These are phyloP conservation scores for Nakaseomyces bracarensis DNA, from an alignment of 1,139 yeast genomes.

Conservation along the genomic window DNA sequence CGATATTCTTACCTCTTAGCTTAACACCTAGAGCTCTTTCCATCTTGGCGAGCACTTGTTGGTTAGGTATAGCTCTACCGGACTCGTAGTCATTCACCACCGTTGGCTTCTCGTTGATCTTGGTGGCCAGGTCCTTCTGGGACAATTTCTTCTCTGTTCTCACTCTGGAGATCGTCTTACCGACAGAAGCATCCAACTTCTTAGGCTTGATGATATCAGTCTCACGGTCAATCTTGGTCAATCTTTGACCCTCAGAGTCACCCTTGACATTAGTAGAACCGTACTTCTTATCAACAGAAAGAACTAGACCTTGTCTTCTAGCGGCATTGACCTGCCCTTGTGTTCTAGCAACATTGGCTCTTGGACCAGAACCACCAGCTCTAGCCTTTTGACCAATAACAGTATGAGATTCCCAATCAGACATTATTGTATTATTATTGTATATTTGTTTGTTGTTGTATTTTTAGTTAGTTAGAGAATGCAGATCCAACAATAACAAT, in stretches of 20 bases:
- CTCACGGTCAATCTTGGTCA: conserved; percentile 86
- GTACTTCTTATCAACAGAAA: conserved; percentile 90
- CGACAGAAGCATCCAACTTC: conserved; percentile 75
- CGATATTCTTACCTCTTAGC: conserved; percentile 92
- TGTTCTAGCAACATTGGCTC: conserved; percentile 74
- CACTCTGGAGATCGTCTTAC: conserved; percentile 77
- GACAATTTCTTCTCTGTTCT: conserved; percentile 85
- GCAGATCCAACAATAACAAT: not conserved
- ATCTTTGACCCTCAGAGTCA: conserved; percentile 88
- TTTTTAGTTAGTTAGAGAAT: not conserved
- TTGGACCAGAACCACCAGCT: conserved; percentile 75
- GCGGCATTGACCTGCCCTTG: conserved; percentile 82
- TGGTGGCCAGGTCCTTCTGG: conserved; percentile 94
- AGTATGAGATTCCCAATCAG: conserved; percentile 88
- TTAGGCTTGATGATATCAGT: conserved; percentile 92
- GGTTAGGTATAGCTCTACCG: conserved; percentile 94
- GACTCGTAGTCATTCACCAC: conserved; percentile 95
- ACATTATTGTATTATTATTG: conserved; percentile 25
- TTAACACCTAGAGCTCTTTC: conserved; percentile 93
- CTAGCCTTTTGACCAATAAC: conserved; percentile 83
- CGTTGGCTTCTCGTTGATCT: conserved; percentile 90
- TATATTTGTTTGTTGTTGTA: not conserved
- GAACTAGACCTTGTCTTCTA: conserved; percentile 79
- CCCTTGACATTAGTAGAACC: conserved; percentile 55
- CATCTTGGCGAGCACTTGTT: conserved; percentile 83